Evolutionary conservation across 306 rosid genomes (phyloP).

Genomic region (Cucumis hystrix): DNA sequence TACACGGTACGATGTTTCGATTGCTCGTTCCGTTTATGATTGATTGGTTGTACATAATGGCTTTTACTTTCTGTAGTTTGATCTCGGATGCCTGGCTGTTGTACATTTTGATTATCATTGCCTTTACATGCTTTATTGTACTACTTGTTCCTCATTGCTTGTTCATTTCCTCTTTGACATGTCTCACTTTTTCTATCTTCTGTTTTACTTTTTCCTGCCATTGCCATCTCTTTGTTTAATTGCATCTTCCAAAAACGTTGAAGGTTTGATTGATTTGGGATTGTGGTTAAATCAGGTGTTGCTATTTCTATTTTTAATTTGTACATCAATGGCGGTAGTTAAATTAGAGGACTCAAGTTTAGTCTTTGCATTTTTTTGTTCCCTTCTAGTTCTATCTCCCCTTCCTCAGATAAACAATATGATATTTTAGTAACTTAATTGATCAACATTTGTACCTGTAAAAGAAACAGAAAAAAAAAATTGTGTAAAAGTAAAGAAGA

Average conservation of each 20-base stretch:
- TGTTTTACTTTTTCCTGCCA: neutral
- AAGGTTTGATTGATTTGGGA: neutral
- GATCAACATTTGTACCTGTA: neutral
- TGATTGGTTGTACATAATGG: neutral
- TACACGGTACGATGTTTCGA: conserved; percentile 23
- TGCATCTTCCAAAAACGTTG: neutral
- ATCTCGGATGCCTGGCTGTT: neutral
- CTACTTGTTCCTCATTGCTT: neutral
- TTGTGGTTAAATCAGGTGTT: neutral
- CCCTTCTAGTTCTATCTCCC: neutral
- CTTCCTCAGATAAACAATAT: neutral
- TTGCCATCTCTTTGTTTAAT: neutral
- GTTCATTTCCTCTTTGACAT: neutral
- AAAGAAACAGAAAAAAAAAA: too few relatives aligned
- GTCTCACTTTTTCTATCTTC: neutral
- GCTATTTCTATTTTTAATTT: neutral
- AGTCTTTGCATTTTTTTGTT: neutral
- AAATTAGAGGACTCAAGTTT: neutral
- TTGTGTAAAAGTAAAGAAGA: neutral
- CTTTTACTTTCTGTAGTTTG: neutral
- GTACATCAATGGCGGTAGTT: neutral
- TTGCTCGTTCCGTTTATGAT: neutral
- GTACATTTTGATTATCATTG: neutral
- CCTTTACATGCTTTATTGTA: neutral
- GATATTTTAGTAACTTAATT: neutral